Conservation (phyloP, 495 filamentous ascomycete species). For the Podospora conica region DNA sequence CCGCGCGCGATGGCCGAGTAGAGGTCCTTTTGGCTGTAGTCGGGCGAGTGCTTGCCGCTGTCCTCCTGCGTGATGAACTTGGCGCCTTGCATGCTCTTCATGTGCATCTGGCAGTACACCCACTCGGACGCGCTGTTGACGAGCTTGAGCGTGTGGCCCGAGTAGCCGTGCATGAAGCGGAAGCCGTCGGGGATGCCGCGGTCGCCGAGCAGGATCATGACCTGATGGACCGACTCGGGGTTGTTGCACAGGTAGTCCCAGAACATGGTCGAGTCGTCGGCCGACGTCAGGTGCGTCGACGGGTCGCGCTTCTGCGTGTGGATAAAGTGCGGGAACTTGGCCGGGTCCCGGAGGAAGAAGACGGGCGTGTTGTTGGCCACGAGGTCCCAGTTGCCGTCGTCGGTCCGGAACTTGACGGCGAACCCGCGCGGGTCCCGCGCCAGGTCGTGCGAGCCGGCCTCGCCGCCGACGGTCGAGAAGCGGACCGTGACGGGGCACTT, state of each 20-base stretch:
- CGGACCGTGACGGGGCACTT: slow-evolving; percentile 59
- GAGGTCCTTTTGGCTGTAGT: slow-evolving; percentile 65
- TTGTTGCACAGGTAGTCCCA: slow-evolving; percentile 37
- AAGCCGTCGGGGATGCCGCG: slow-evolving; percentile 62
- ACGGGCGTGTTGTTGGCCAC: slow-evolving; percentile 67
- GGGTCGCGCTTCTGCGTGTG: slow-evolving; percentile 72
- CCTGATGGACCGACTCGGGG: slow-evolving; percentile 63
- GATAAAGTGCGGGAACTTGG: slow-evolving; percentile 70
- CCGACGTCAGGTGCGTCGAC: slow-evolving; percentile 48
- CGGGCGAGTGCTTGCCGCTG: slow-evolving; percentile 55
- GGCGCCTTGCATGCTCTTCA: slow-evolving; percentile 62
- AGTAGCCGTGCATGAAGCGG: slow-evolving; percentile 68
- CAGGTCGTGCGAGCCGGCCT: slow-evolving; percentile 61
- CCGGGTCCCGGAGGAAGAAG: slow-evolving; percentile 72
- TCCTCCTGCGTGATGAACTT: slow-evolving; percentile 60
- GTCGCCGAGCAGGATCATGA: slow-evolving; percentile 69
- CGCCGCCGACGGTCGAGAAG: slow-evolving; percentile 69
- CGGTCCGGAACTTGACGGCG: slow-evolving; percentile 71
- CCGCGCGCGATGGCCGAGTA: slow-evolving; percentile 61
- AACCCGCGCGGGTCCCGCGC: slow-evolving; percentile 65
- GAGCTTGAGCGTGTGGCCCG: slow-evolving; percentile 66
- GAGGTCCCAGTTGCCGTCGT: slow-evolving; percentile 74
- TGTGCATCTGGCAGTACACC: slow-evolving; percentile 64
- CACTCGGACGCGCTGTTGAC: slow-evolving; percentile 54
- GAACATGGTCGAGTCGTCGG: slow-evolving; percentile 45